Base-by-base conservation (phyloP, 176 grass and related monocot species). In the Eragrostis curvula region DNA sequence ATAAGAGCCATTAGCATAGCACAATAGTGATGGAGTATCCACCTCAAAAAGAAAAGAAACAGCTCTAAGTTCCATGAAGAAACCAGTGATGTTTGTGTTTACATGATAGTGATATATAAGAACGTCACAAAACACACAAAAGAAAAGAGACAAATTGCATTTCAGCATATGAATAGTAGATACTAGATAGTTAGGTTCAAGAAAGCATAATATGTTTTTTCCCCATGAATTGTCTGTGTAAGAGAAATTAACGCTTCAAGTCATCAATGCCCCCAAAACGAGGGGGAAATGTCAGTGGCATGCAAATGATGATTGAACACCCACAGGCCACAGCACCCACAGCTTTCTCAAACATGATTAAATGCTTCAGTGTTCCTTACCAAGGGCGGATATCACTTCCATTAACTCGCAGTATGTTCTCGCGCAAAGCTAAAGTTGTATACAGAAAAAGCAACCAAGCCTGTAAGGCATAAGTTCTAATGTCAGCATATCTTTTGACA, bases 11-110 rank as follows among this genome's bases (percentile, higher is more conserved):
- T 98, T 81, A 95, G 49, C 90, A 98, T 98, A 61, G 96, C 96
- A 88, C 92, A 98, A 63, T 98, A 98, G 78, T 98, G 96, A 95
- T 98, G 96, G 68, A 87, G 91, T 89, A 98, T 91, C 96, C 96
- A 98, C 96, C 96, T 97, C 55, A 70, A 51, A 63, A 79, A 44
- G 6, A 86, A 92, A 82, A 73, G 24, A 42, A 82, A 39, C 41
- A 48, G 49, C 36, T n/a, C 5, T 76, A 51, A 75, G 62, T 70
- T 68, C 40, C 40, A 41, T 27, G 28, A 28, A 74, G 12, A 53
- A 80, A 68, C 20, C 3, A 80, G 12, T 10, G 14, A 3, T 56
- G 25, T 40, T 28, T 49, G 71, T 76, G 61, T 16, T 75, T 41
- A 44, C 20, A 43, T 52, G 60, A 16, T 29, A 5, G 45, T 50